Conservation (phyloP, 192 early-diverging fungal species). For the Coemansia nantahalensis region DNA sequence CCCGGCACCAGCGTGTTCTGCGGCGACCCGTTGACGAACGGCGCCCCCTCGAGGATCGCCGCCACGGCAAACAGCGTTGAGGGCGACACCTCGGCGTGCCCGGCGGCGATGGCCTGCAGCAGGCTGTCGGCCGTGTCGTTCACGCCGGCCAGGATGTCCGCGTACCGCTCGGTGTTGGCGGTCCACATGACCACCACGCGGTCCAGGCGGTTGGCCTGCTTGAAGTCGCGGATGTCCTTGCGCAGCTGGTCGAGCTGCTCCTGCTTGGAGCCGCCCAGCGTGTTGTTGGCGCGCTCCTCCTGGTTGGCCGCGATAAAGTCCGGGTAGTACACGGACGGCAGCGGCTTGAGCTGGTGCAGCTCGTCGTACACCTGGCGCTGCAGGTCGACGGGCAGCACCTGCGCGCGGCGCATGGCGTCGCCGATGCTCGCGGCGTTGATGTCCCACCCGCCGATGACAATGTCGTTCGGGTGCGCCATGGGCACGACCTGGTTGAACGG, state of each 20-base stretch:
- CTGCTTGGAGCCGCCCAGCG: constrained; percentile 83
- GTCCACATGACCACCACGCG: constrained; percentile 98
- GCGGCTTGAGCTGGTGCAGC: constrained; percentile 77
- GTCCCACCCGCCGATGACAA: constrained; percentile 99
- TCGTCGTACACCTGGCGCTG: constrained; percentile 88
- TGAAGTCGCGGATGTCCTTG: constrained; percentile 95
- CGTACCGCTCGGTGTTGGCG: constrained; percentile 95
- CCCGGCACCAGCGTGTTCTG: constrained; percentile 99
- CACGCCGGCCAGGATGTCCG: constrained; percentile 77
- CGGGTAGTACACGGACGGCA: constrained; percentile 98
- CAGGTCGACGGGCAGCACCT: constrained; percentile 94
- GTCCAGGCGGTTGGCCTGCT: constrained; percentile 82
- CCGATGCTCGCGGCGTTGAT: constrained; percentile 85
- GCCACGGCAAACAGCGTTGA: constrained; percentile 97
- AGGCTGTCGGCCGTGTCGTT: constrained; percentile 97
- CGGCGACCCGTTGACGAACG: constrained; percentile 98
- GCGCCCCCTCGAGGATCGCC: constrained; percentile 89
- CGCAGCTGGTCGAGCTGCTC: constrained; percentile 92
- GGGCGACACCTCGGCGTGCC: constrained; percentile 91
- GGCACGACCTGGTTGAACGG: constrained; percentile 93
- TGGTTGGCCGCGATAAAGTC: constrained; percentile 99
- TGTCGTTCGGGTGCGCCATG: constrained; percentile 95
- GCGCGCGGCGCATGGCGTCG: constrained; percentile 91
- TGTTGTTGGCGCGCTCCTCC: constrained; percentile 93
- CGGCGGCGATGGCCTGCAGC: constrained; percentile 71